phyloP scores from a whole-genome alignment of 2,329 filamentous ascomycete genomes.

The Paecilomyces fulvus region DNA sequence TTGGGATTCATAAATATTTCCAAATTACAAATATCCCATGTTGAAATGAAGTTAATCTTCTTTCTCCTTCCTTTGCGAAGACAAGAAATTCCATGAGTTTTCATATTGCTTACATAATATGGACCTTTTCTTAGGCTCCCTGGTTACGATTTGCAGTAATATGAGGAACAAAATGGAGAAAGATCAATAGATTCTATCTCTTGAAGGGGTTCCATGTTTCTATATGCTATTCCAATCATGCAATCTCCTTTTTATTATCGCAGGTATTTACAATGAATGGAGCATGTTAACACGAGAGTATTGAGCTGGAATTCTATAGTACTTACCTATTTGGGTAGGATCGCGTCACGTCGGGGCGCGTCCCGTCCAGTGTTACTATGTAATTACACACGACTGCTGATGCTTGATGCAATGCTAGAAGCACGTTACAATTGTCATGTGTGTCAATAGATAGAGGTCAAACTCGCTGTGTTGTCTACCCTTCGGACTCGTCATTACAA shows the following conservation, averaged over 20 bases:
- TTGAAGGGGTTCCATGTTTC: too few species aligned
- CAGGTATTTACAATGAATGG: too few species aligned
- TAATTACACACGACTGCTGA: neutral
- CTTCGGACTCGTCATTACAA: neutral
- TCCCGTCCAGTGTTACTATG: neutral
- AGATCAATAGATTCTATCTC: too few species aligned
- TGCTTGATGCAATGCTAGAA: neutral
- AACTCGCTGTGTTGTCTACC: neutral
- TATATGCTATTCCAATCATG: too few species aligned
- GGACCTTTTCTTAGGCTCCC: too few species aligned
- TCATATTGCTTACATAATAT: too few species aligned
- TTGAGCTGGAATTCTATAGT: neutral
- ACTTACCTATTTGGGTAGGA: neutral
- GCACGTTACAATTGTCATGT: neutral
- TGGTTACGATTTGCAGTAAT: too few species aligned
- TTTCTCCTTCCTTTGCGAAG: neutral
- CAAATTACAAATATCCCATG: neutral
- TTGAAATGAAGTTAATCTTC: neutral
- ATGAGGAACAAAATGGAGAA: too few species aligned
- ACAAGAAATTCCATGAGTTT: neutral
- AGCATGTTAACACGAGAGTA: neutral
- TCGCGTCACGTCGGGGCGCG: neutral
- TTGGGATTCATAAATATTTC: neutral
- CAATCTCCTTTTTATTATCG: too few species aligned
- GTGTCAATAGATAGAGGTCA: neutral